A percentile compares a stretch with the other conserved stretches of the same genome.
Evolutionary conservation across 2,329 filamentous ascomycete species (phyloP).

Genomic region (Neopestalotiopsis rosae): DNA sequence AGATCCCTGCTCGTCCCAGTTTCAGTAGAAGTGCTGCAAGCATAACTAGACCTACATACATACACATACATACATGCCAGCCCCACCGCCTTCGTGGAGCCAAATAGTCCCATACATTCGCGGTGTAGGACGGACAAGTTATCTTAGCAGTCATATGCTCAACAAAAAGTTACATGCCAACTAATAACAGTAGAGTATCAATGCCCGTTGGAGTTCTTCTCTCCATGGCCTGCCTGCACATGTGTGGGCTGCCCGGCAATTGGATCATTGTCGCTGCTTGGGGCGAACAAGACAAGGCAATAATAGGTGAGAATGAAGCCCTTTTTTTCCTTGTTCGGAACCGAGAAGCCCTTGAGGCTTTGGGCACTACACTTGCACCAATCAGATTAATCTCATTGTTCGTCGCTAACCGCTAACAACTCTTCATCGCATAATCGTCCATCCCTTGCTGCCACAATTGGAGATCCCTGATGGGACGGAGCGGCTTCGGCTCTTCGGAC

Average conservation of each 20-base stretch:
- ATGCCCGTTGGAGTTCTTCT: too few relatives aligned
- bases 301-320: too few relatives aligned
- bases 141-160: too few relatives aligned
- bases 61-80: neutral
- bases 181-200: too few relatives aligned
- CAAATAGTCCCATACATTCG: slow-evolving; percentile 2
- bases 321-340: neutral
- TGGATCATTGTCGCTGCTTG: too few relatives aligned
- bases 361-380: neutral
- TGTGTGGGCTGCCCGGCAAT: too few relatives aligned
- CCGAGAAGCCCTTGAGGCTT: neutral
- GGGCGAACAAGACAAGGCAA: too few relatives aligned
- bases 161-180: too few relatives aligned
- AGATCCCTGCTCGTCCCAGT: slow-evolving; percentile 1
- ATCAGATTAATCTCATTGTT: neutral
- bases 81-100: neutral
- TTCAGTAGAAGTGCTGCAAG: neutral
- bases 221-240: too few relatives aligned
- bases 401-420: neutral
- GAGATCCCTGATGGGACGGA: slow-evolving; percentile 18
- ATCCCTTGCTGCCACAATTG: slow-evolving; percentile 21
- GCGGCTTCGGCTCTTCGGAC: slow-evolving; percentile 22
- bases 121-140: neutral
- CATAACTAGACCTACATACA: neutral
- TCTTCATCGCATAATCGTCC: slow-evolving; percentile 22